Evolutionary conservation across 1,284 basidiomycete genomes (phyloP), one percentile per base, ranked within the genome.

Genomic region (Boletus smithii): DNA sequence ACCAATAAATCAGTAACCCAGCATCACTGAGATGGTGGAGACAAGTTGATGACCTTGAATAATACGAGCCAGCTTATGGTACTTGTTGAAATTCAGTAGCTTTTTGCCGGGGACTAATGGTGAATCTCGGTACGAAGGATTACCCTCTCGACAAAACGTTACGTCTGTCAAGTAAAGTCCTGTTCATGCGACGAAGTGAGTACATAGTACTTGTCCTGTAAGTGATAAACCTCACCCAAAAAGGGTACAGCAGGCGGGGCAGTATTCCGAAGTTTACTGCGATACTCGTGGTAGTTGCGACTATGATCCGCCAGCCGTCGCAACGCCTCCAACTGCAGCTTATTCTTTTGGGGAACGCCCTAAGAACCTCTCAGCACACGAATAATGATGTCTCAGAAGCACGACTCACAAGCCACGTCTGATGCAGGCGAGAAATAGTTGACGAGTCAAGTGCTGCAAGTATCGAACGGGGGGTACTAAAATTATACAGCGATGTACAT

Each of bases 61-160:
- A 56, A 95, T 95, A 56, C 86, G 79, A 17, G 90, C 89, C 47
- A 97, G 79, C 67, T 93, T 94, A 64, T 89, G 84, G 59, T 88
- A 97, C 71, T 91, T 95, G 72, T 95, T 95, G 66, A 97, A 95
- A 69, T 99, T 99, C 66, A 98, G 78, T 40, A 99, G 70, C 62
- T 86, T 88, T 67, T 91, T 85, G 42, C 81, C 79, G 3, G 86
- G 75, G 46, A 85, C 83, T 49, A 80, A 67, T 2, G 88, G 89
- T 10, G 91, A 89, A n/a, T 85, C 77, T 53, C 95, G 79, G 58
- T 85, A 78, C 8, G 88, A 86, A 8, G 92, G 86, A 66, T 98
- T 98, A 31, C 95, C 95, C 62, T 97, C 95, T 44, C 89, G 83
- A 59, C 92, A 95, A 69, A 98, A 99, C 2, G 94, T 98, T 51